Conservation (phyloP, 2,329 filamentous ascomycete species). For the Ceratocystis lukuohia region DNA sequence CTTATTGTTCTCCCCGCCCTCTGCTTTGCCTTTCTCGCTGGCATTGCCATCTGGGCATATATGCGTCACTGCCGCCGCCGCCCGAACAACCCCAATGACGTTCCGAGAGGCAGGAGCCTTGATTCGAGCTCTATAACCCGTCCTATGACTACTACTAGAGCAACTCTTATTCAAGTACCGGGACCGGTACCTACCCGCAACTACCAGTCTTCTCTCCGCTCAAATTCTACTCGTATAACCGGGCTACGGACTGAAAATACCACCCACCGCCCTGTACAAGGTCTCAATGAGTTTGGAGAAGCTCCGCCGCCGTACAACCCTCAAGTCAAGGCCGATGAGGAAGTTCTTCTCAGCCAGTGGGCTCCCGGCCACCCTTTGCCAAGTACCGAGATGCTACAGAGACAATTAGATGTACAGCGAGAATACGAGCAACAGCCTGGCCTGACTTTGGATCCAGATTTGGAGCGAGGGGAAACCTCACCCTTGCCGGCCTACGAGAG, state of each 20-base stretch:
- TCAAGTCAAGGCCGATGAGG: slow-evolving; percentile 9
- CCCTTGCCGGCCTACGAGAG: not conserved
- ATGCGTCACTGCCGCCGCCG: slow-evolving; percentile 4
- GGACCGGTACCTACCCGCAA: not conserved
- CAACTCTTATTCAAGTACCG: not conserved
- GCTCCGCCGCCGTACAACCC: slow-evolving; percentile 12
- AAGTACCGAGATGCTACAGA: slow-evolving; percentile 22
- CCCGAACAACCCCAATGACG: not conserved
- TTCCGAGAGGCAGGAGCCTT: not conserved
- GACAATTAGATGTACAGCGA: slow-evolving; percentile 21
- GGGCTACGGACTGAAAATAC: not conserved
- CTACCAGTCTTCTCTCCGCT: not conserved
- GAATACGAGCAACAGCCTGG: slow-evolving; percentile 6
- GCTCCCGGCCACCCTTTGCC: slow-evolving; percentile 8
- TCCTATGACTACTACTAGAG: not conserved
- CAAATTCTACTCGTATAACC: not conserved
- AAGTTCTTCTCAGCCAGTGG: slow-evolving; percentile 18
- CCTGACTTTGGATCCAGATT: not conserved
- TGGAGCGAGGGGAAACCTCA: not conserved
- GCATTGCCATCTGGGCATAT: not conserved
- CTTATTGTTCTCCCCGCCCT: not conserved
- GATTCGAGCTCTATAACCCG: not conserved
- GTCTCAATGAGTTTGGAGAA: slow-evolving; percentile 12
- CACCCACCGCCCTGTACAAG: slow-evolving; percentile 1
- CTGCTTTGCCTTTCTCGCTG: not conserved